phyloP scores from a whole-genome alignment of 2,329 filamentous ascomycete species.

The Pseudogymnoascus sp. region DNA sequence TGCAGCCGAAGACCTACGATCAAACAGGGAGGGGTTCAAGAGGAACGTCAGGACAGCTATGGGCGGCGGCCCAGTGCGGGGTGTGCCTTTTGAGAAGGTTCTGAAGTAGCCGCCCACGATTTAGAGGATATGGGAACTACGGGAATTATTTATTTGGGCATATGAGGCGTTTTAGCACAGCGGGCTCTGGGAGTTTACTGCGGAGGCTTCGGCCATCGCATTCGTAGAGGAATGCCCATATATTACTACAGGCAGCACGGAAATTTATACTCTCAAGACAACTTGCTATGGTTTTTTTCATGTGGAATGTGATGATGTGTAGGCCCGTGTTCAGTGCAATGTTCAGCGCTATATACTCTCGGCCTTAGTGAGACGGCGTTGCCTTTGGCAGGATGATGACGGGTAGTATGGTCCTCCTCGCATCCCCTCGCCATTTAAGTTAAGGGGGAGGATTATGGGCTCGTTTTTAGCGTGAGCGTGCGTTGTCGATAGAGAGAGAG shows the following conservation, averaged over 20 bases:
- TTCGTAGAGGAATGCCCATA: conserved; percentile 1
- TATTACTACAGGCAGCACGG: neutral
- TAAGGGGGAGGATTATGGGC: neutral
- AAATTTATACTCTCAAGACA: neutral
- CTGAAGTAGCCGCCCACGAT: conserved; percentile 45
- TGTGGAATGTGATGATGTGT: neutral
- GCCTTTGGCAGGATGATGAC: too few relatives aligned
- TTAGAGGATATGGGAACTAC: neutral
- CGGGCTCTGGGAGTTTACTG: neutral
- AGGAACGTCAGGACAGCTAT: conserved; percentile 81
- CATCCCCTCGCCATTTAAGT: neutral
- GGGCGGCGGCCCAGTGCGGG: conserved; percentile 69
- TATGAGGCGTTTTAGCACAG: conserved; percentile 12
- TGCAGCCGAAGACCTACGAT: conserved; percentile 83
- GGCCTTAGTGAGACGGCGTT: too few relatives aligned
- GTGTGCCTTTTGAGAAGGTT: conserved; percentile 70
- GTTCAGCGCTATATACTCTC: too few relatives aligned
- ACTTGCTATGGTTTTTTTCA: neutral
- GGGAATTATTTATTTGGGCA: conserved; percentile 1
- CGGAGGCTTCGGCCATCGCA: neutral
- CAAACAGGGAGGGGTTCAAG: conserved; percentile 82
- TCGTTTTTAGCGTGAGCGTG: too few relatives aligned
- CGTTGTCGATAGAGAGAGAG: too few relatives aligned
- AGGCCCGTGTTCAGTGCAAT: too few relatives aligned
- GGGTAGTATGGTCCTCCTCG: too few relatives aligned